Conservation (phyloP, 495 filamentous ascomycete species). For the Mytilinidion resinicola region DNA sequence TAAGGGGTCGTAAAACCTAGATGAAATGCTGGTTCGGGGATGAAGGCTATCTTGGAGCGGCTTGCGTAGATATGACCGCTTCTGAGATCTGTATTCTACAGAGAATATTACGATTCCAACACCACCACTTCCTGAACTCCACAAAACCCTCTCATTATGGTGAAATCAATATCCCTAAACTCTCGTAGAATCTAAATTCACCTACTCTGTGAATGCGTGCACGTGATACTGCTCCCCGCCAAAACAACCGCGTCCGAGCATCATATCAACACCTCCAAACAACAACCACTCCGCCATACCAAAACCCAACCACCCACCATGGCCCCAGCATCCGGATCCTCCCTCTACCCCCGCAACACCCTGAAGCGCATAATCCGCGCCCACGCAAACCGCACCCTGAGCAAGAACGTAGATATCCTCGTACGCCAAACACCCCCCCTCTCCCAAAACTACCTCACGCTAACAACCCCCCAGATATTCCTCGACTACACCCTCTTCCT, state of each 20-base stretch:
- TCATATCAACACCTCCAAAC: background rate
- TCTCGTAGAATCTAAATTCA: too few species aligned
- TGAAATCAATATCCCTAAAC: too few species aligned
- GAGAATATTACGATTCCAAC: too few species aligned
- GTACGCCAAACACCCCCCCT: slow-evolving; percentile 43
- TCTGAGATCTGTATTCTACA: too few species aligned
- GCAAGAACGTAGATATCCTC: slow-evolving; percentile 82
- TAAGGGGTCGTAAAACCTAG: too few species aligned
- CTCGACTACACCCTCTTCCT: slow-evolving; percentile 87
- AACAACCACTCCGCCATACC: background rate
- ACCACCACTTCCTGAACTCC: too few species aligned
- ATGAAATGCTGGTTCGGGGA: too few species aligned
- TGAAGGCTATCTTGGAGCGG: too few species aligned
- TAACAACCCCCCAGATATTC: slow-evolving; percentile 55
- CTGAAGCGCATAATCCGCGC: slow-evolving; percentile 87
- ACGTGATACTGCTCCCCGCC: background rate
- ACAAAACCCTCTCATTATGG: too few species aligned
- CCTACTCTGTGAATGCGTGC: background rate
- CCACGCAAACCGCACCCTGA: slow-evolving; percentile 69
- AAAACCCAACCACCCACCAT: background rate
- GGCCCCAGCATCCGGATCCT: background rate
- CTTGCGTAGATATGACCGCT: too few species aligned
- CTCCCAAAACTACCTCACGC: background rate
- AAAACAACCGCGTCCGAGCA: background rate
- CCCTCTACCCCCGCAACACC: slow-evolving; percentile 76